These are phyloP conservation scores for Cinnamomum micranthum DNA, from an alignment of 164 flowering plant species.

Conservation along the genomic window DNA sequence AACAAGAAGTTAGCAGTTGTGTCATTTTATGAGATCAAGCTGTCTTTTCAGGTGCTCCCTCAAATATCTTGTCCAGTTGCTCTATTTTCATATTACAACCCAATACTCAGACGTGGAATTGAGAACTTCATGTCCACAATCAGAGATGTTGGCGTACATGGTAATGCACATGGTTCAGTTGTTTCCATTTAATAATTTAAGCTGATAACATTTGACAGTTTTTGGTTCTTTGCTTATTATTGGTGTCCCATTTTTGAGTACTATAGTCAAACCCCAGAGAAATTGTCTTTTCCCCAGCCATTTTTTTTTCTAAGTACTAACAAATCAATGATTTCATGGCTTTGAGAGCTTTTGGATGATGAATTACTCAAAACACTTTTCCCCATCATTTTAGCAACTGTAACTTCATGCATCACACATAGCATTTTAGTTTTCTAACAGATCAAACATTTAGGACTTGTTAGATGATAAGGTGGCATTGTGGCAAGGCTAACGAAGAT, in stretches of 20 bases:
- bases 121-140: constrained; percentile 68
- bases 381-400: too few relatives aligned
- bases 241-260: background rate
- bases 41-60: constrained; percentile 64
- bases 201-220: background rate
- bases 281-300: background rate
- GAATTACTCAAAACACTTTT: too few relatives aligned
- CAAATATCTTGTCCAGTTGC: constrained; percentile 82
- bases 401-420: too few relatives aligned
- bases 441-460: background rate
- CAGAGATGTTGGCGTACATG: constrained; percentile 65
- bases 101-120: constrained; percentile 79
- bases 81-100: constrained; percentile 81
- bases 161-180: constrained; percentile 31
- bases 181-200: background rate
- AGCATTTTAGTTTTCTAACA: too few relatives aligned
- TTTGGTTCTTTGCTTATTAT: background rate
- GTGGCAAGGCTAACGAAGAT: too few relatives aligned
- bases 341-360: background rate
- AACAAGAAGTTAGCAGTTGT: background rate
- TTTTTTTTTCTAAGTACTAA: background rate
- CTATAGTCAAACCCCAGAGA: background rate
- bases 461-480: background rate
- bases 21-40: background rate
- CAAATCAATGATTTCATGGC: background rate